Percentiles rank a stretch among this genome's conserved stretches.
Conservation (phyloP, 371 early-diverging fungal genomes). For the Smittium culicis region DNA sequence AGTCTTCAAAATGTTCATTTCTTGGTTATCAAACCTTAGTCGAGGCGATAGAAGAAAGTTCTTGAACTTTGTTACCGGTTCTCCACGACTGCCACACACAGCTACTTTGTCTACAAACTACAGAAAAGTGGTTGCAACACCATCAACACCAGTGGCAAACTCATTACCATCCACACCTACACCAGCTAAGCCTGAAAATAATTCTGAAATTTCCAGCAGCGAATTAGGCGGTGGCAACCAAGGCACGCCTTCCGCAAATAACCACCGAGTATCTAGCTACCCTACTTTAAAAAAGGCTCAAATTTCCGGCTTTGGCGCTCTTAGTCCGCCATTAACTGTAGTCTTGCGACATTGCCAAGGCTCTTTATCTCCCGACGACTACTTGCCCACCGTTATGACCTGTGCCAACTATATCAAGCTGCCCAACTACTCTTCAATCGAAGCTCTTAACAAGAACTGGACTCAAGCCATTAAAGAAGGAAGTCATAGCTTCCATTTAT, state of each 20-base stretch:
- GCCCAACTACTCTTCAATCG: slow-evolving; percentile 62
- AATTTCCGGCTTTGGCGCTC: slow-evolving; percentile 52
- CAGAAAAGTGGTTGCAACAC: neutral
- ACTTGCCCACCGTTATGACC: slow-evolving; percentile 90
- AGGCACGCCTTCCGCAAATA: too few relatives aligned
- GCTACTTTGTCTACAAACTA: neutral
- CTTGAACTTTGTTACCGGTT: slow-evolving; percentile 80
- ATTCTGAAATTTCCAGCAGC: neutral
- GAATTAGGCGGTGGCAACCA: neutral
- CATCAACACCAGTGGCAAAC: neutral
- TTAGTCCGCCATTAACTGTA: slow-evolving; percentile 74
- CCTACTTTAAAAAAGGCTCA: neutral
- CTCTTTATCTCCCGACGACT: slow-evolving; percentile 56
- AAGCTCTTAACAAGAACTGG: slow-evolving; percentile 50
- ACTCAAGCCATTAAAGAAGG: slow-evolving; percentile 71
- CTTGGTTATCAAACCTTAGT: slow-evolving; percentile 49
- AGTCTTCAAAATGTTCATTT: slow-evolving; percentile 45
- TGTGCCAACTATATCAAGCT: slow-evolving; percentile 90
- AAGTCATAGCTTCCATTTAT: slow-evolving; percentile 66
- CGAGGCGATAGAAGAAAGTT: slow-evolving; percentile 56
- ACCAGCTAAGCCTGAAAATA: neutral
- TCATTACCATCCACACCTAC: neutral
- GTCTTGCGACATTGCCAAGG: slow-evolving; percentile 32
- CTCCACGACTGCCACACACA: slow-evolving; percentile 75
- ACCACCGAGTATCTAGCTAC: neutral